Conservation (phyloP, 495 filamentous ascomycete genomes). For the Annulohypoxylon bovei region DNA sequence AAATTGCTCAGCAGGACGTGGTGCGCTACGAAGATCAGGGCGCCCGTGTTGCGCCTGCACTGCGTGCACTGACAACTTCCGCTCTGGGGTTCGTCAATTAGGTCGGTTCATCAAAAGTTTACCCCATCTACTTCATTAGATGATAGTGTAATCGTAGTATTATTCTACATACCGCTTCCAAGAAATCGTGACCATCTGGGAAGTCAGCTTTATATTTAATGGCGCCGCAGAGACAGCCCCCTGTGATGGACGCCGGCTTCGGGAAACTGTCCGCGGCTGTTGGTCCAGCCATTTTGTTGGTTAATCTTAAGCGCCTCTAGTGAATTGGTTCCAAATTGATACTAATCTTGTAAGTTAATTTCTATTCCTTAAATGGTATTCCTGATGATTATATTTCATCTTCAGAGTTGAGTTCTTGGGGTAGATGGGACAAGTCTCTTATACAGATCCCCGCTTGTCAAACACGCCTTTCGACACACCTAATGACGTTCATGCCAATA, state of each 20-base stretch:
- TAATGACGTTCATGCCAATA: conserved; percentile 18
- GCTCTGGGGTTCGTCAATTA: conserved; percentile 36
- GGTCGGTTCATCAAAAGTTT: background rate
- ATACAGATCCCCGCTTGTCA: conserved; percentile 37
- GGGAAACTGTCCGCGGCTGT: conserved; percentile 34
- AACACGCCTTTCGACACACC: conserved; percentile 29
- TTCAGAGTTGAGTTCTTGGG: background rate
- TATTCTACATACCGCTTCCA: conserved; percentile 34
- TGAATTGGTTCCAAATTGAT: background rate
- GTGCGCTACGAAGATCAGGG: conserved; percentile 49
- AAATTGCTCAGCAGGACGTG: conserved; percentile 29
- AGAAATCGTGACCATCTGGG: conserved; percentile 50
- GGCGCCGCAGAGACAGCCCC: conserved; percentile 53
- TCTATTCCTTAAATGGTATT: background rate
- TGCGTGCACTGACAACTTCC: conserved; percentile 55
- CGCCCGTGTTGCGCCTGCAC: conserved; percentile 49
- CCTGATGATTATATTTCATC: background rate
- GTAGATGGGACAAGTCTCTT: background rate
- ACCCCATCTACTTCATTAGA: background rate
- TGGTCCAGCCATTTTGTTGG: conserved; percentile 19
- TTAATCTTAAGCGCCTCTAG: background rate
- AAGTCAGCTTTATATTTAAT: conserved; percentile 52
- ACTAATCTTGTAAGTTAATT: background rate
- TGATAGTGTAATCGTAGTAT: background rate
- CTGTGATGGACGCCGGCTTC: conserved; percentile 50